phyloP scores from a whole-genome alignment of 73 alveolate species.

The Paramecium sexaurelia region DNA sequence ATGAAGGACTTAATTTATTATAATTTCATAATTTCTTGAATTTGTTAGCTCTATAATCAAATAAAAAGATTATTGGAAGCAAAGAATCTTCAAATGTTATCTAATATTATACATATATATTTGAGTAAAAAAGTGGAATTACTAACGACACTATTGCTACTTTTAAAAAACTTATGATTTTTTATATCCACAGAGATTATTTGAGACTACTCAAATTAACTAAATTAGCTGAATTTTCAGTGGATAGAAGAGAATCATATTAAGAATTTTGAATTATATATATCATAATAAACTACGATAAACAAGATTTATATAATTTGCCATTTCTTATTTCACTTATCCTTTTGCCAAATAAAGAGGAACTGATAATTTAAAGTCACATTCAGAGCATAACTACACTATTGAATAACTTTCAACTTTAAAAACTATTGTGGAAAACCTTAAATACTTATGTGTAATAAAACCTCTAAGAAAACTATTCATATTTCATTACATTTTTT shows the following conservation, averaged over 20 bases:
- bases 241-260: neutral
- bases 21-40: constrained; percentile 4
- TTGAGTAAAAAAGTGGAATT: constrained; percentile 7
- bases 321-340: neutral
- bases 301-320: constrained; percentile 23
- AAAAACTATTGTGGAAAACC: neutral
- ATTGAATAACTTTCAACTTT: neutral
- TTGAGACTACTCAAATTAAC: neutral
- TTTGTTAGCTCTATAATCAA: neutral
- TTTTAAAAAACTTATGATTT: neutral
- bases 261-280: neutral
- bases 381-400: neutral
- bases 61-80: neutral
- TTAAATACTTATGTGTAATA: neutral
- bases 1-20: constrained; percentile 1
- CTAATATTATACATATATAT: neutral
- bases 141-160: neutral
- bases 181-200: neutral
- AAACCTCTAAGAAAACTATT: neutral
- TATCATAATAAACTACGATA: constrained; percentile 19
- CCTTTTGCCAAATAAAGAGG: neutral
- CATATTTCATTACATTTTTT: neutral
- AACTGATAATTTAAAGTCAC: neutral
- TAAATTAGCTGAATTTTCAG: neutral
- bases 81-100: neutral